A percentile compares a stretch with the other conserved stretches of the same genome.
phyloP scores from a whole-genome alignment of 2,329 filamentous ascomycete species.

The Rutstroemia sp. region DNA sequence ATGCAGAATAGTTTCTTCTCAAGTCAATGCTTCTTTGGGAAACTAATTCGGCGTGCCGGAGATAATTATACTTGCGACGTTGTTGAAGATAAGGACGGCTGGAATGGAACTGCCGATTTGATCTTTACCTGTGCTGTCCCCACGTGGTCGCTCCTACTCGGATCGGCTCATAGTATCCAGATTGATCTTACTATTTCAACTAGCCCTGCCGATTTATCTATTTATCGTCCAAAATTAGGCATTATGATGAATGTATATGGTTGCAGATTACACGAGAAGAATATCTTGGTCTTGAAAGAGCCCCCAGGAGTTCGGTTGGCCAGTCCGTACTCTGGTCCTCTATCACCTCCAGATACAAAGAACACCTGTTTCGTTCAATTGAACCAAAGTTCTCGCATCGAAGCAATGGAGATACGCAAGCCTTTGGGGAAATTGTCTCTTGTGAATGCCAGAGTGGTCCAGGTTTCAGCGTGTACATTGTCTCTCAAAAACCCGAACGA shows the following conservation, averaged over 20 bases:
- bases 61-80: background rate
- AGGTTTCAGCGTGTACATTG: background rate
- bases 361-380: background rate
- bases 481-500: background rate
- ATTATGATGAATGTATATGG: background rate
- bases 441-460: background rate
- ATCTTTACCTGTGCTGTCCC: background rate
- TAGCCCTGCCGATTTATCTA: background rate
- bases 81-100: background rate
- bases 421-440: background rate
- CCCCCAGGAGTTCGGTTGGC: background rate
- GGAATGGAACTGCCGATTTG: background rate
- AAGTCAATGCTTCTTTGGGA: constrained; percentile 2
- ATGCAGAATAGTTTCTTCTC: background rate
- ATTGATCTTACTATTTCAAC: background rate
- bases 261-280: background rate
- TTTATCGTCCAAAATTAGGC: background rate
- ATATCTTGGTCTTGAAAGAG: background rate
- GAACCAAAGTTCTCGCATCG: background rate
- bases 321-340: too few relatives aligned
- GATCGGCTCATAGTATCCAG: background rate
- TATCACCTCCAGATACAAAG: background rate
- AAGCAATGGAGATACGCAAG: background rate
- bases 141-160: background rate
- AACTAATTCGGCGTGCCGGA: background rate